Base-by-base conservation (phyloP, 768 basidiomycete species). In the Amanita thiersii region DNA sequence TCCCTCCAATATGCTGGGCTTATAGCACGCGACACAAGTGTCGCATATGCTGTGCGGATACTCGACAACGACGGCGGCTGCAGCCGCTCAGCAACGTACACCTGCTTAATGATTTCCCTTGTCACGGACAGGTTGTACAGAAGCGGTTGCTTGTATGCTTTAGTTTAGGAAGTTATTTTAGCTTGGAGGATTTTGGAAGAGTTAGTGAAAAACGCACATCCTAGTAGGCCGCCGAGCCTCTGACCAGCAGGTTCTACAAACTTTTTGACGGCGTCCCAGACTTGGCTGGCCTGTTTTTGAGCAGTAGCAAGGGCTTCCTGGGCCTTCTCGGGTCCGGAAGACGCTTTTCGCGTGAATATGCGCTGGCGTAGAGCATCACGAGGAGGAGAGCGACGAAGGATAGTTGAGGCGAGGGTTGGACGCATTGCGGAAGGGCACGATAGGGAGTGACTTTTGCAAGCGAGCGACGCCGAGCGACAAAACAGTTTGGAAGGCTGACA, bases 51-150 rank as follows among this genome's bases (percentile, higher is more conserved):
- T 24, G 64, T 62, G 20, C 67, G 63, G 53, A 86, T 54, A 29
- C 75, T 59, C 17, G 66, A 60, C 15, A 81, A 40, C 19, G 73
- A 71, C 10, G 89, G 90, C 8, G 86, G 87, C 41, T 73, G 69
- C 41, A 86, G 77, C 47, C 66, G 77, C 61, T 89, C 86, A 28
- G 73, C 70, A 40, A 74, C 54, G 61, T 88, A 88, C 39, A 89
- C 67, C 47, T 84, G 80, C 63, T 86, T 86, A 39, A 74, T 53
- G 37, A 94, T 51, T 55, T 91, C 88, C 39, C 80, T 77, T 14
- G 76, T 68, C 36, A 93, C 86, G 40, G 80, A 56, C 20, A 86
- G 64, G 66, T 91, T 90, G 70, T 90, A 91, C 20, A 75, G 46
- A 25, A 91, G 55, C 3, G 88, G 87, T 54, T 85, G 71, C 47